Conservation (phyloP, 768 basidiomycete genomes). For the Agaricus subrufescens region DNA sequence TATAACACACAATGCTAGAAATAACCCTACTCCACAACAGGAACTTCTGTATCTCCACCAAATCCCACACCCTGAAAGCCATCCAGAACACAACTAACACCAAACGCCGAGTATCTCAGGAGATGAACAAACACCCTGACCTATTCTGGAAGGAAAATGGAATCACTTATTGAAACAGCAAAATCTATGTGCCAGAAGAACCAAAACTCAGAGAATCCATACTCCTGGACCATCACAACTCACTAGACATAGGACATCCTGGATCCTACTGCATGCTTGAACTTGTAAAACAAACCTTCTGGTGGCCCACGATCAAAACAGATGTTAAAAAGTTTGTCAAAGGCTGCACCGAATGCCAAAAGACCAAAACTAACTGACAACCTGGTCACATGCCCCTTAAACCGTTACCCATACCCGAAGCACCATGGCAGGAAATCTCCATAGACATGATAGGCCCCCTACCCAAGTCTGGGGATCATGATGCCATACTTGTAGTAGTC, state of each 20-base stretch:
- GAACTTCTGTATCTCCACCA: too few relatives aligned
- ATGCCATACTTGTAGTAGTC: background rate
- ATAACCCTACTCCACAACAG: too few relatives aligned
- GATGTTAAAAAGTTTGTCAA: background rate
- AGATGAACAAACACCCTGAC: background rate
- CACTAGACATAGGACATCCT: too few relatives aligned
- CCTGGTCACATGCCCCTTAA: background rate
- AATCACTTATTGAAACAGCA: background rate
- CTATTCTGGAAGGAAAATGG: background rate
- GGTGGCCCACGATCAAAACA: background rate
- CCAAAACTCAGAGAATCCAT: too few relatives aligned
- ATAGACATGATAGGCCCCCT: background rate
- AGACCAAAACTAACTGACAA: background rate
- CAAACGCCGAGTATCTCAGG: background rate
- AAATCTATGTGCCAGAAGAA: background rate
- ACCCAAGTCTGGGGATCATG: background rate
- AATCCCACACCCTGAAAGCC: background rate
- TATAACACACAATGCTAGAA: too few relatives aligned
- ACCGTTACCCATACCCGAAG: background rate
- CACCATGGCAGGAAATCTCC: background rate
- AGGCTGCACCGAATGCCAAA: background rate
- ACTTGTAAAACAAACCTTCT: too few relatives aligned
- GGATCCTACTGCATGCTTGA: too few relatives aligned
- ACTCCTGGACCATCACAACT: too few relatives aligned
- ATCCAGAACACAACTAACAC: background rate